Base-by-base conservation (phyloP, 1,284 basidiomycete species). In the Cryptococcus jaspeensis region DNA sequence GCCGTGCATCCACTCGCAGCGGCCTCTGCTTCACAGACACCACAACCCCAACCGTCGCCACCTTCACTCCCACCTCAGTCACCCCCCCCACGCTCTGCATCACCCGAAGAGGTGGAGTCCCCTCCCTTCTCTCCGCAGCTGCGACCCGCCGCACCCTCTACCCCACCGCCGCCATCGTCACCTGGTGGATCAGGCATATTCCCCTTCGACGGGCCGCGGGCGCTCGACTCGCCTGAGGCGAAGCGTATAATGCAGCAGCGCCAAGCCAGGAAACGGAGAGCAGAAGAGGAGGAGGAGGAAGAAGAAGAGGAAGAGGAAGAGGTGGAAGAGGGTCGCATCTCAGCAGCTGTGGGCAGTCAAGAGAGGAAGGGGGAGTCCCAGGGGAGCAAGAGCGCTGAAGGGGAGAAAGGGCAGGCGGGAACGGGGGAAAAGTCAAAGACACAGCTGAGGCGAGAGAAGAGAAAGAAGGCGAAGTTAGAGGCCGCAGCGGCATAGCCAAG, bases 161-260 rank as follows among this genome's bases (percentile, higher is more conserved):
- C 50, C 11, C 53, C 53, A 36, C 25, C 40, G 20, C 23, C 37
- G 6, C 42, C 58, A 16, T 59, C 64, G 1, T 59, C 62, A 5
- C 54, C 62, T 0, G 59, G 55, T n/a, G 64, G 56, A 22, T 64
- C 64, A n/a, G 61, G 61, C 20, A 38, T 25, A 20, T 67, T 67
- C 55, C 65, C 65, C 3, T 65, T 64, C 47, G 18, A 52, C 15
- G 65, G 65, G 12, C 65, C 65, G 1, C 11, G 59, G 11, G 58
- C 61, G 4, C 44, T 62, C 15, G 53, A 56, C 15, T 60, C 63
- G 11, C 58, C 56, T 13, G 36, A 20, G 16, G 58, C 61, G 6
- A 58, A 55, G 37, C 37, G n/a, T 5, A 20, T 53, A 9, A 22
- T 58, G 25, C 40, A 35, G 11, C 15, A 25, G 50, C 12, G 37